These are phyloP conservation scores for Cyberlindnera mrakii DNA, from an alignment of 805 yeast genomes.

Conservation along the genomic window DNA sequence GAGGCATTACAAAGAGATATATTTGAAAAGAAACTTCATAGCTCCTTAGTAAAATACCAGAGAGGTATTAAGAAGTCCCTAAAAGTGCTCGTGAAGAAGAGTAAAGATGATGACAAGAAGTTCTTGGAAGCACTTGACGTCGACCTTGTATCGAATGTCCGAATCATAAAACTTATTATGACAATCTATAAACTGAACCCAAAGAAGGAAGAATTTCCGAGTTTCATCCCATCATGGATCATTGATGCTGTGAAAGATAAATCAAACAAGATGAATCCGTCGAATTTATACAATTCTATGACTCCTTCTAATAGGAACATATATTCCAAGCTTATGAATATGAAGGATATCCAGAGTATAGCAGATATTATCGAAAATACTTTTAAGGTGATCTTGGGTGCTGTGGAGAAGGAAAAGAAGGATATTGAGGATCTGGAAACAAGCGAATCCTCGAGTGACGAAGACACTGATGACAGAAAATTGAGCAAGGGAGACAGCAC, in stretches of 20 bases:
- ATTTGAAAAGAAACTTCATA: slow-evolving; percentile 45
- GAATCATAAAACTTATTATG: slow-evolving; percentile 15
- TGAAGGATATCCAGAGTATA: slow-evolving; percentile 42
- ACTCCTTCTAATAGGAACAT: slow-evolving; percentile 23
- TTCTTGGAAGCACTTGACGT: slow-evolving; percentile 21
- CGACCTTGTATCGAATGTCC: slow-evolving; percentile 19
- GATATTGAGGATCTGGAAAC: slow-evolving; percentile 13
- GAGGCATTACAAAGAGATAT: slow-evolving; percentile 36
- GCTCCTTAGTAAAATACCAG: slow-evolving; percentile 34
- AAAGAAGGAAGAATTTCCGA: slow-evolving; percentile 8
- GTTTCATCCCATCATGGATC: slow-evolving; percentile 21
- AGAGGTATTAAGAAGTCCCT: slow-evolving; percentile 31
- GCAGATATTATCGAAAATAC: slow-evolving; percentile 34
- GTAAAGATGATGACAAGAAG: slow-evolving; percentile 7
- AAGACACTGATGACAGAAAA: slow-evolving; percentile 20
- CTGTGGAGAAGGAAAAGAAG: slow-evolving; percentile 18
- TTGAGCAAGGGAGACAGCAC: slow-evolving; percentile 21
- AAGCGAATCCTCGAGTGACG: slow-evolving; percentile 7
- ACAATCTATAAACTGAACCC: slow-evolving; percentile 11
- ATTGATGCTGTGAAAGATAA: slow-evolving; percentile 25
- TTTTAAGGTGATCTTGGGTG: slow-evolving; percentile 30
- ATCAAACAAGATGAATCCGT: slow-evolving; percentile 34
- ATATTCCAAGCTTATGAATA: slow-evolving; percentile 37
- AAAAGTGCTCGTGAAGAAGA: slow-evolving; percentile 11
- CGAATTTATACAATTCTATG: slow-evolving; percentile 35